Evolutionary conservation across 257 asterid species (phyloP), one percentile per base, ranked within the genome.

Genomic region (Jasminum sambac): DNA sequence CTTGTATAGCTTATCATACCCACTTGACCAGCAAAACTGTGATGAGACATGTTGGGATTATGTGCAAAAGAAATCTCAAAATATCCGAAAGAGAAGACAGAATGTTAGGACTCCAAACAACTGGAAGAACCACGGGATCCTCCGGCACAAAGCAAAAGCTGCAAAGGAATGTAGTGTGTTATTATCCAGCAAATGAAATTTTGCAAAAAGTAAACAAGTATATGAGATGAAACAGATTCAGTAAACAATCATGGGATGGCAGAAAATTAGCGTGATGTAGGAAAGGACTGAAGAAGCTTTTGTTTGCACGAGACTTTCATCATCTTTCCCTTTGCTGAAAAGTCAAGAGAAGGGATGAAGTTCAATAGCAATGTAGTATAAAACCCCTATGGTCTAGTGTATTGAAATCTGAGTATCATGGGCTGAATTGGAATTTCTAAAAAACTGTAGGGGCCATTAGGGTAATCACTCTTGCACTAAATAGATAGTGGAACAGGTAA

Each of bases 141-240:
- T 83, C 82, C 83, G 66, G 5, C 30, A 39, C 26, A 46, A 64
- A 66, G 68, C 62, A 59, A 72, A 68, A 67, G 77, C 87, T 82
- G 85, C 80, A 79, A 70, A 75, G 64, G 63, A 55, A 52, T 25
- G 70, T 3, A 37, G 25, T 71, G 63, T n/a, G n/a, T n/a, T n/a
- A n/a, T 78, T 73, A 78, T 72, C 55, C 34, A 0, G 72, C 43
- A 57, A 24, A 48, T 57, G 43, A 6, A 13, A 36, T 16, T 8
- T 21, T 58, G 52, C 16, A 9, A 52, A 52, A 52, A 52, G 9
- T 52, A 2, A 7, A 52, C 61, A 52, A 23, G 1, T 24, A 50
- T 2, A 17, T 8, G 25, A 2, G 8, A 46, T n/a, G 23, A 46
- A 38, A 50, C 11, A 11, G 13, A 14, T 30, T 63, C 68, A 46